Base-by-base conservation (phyloP, 106 monocot species). In the Allium sativum region DNA sequence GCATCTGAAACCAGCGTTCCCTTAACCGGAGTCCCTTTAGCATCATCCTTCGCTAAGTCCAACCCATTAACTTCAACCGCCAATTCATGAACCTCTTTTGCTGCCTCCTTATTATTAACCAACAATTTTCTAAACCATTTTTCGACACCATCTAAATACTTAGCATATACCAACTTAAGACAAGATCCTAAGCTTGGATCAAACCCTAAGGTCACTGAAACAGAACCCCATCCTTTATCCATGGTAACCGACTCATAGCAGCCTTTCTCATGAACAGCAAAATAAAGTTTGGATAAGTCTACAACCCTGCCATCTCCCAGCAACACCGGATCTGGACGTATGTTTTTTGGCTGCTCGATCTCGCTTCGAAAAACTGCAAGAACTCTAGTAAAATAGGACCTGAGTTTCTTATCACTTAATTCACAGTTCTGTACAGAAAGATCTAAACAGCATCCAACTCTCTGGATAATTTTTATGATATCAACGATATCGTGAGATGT, bases 121-220 rank as follows among this genome's bases (percentile, higher is more conserved):
- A 72, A 43, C 56, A 81, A 60, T 40, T 6, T 54, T 56, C 45
- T 42, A 42, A 83, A 44, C 76, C 75, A 92, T 12, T 76, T 43
- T 22, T 83, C 92, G 0, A 92, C 42, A 8, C 55, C 56, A 12
- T 45, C 70, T 7, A 92, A 64, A 60, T 92, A 83, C 79, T 84
- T 92, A 11, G 31, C 41, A 44, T 78, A 87, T 13, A 92, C 21
- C 69, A 92, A 59, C 40, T 87, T 92, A 59, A 87, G 43, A 17
- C 68, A 68, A 13, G 79, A 54, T 47, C 69, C 76, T 11, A 65
- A 17, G 10, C 16, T 13, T 18, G 69, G 40, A 10, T 71, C 81
- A 9, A 84, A 41, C 54, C 84, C 87, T 8, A 67, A 18, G 16
- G 65, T 68, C 55, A 54, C 71, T 18, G 84, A 66, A 20, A 81